Conservation (phyloP, 129 eudicot genomes). For the Pulicaria dysenterica region DNA sequence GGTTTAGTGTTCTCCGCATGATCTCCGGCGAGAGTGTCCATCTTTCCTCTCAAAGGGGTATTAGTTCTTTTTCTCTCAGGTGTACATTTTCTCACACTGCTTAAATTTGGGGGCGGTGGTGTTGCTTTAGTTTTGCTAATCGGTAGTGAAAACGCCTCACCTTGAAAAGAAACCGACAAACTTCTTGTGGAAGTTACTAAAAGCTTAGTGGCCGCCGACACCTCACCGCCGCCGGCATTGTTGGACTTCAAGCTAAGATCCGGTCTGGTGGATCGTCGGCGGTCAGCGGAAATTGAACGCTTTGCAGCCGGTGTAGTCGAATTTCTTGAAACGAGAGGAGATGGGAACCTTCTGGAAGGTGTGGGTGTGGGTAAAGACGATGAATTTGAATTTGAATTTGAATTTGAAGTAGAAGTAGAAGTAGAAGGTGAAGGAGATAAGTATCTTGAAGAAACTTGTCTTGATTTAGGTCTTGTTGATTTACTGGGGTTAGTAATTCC, state of each 20-base stretch:
- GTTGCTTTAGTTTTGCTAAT: slow-evolving; percentile 85
- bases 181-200: slow-evolving; percentile 87
- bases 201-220: slow-evolving; percentile 80
- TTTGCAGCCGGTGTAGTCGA: slow-evolving; percentile 46
- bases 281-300: slow-evolving; percentile 83
- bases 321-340: slow-evolving; percentile 67
- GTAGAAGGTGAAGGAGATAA: slow-evolving; percentile 85
- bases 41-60: slow-evolving; percentile 65
- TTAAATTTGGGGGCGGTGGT: slow-evolving; percentile 51
- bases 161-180: slow-evolving; percentile 92
- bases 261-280: slow-evolving; percentile 57
- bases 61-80: slow-evolving; percentile 73
- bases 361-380: slow-evolving; percentile 23
- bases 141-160: slow-evolving; percentile 83
- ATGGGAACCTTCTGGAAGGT: slow-evolving; percentile 67
- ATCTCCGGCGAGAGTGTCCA: slow-evolving; percentile 48
- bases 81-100: slow-evolving; percentile 66
- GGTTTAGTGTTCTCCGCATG: slow-evolving; percentile 67
- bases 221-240: slow-evolving; percentile 54
- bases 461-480: slow-evolving; percentile 64
- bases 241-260: slow-evolving; percentile 59
- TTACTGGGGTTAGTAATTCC: slow-evolving; percentile 42
- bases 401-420: slow-evolving; percentile 50
- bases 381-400: slow-evolving; percentile 35
- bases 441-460: slow-evolving; percentile 77